These are phyloP conservation scores for Suillus lakei DNA, from an alignment of 768 basidiomycete species.

Conservation along the genomic window DNA sequence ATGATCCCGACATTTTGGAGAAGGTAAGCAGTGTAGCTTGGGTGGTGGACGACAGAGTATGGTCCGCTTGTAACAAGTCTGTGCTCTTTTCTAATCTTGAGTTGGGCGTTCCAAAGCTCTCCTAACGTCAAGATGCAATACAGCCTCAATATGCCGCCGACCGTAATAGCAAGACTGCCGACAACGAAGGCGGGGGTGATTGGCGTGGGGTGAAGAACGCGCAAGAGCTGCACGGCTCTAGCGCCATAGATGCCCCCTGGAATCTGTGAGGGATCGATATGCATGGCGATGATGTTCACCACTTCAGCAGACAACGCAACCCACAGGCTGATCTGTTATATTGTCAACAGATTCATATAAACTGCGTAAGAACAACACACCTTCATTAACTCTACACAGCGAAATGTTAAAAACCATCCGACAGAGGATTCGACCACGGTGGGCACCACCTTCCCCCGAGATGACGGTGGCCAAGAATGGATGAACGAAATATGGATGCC, in stretches of 20 bases:
- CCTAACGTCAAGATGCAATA: constrained; percentile 31
- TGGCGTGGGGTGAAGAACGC: neutral
- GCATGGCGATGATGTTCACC: neutral
- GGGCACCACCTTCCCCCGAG: no score
- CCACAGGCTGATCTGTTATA: neutral
- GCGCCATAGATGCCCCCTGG: neutral
- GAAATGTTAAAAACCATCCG: neutral
- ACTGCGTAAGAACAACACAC: neutral
- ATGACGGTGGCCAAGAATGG: no score
- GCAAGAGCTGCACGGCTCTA: neutral
- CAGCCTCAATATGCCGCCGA: constrained; percentile 27
- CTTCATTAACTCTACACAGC: neutral
- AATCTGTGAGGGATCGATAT: neutral
- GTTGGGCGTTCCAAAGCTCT: constrained; percentile 30
- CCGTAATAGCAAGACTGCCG: constrained; percentile 19
- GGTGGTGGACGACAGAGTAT: constrained; percentile 33
- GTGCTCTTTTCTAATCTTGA: constrained; percentile 27
- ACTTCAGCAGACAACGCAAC: neutral
- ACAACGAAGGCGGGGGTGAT: constrained; percentile 18
- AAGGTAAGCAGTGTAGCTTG: constrained; percentile 28
- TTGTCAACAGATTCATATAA: neutral
- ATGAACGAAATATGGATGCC: no score
- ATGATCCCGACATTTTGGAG: constrained; percentile 11
- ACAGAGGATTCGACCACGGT: no score
- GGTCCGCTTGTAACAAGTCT: constrained; percentile 32